Conservation (phyloP, 2,329 filamentous ascomycete genomes). For the Pseudophaeomoniella oleicola region DNA sequence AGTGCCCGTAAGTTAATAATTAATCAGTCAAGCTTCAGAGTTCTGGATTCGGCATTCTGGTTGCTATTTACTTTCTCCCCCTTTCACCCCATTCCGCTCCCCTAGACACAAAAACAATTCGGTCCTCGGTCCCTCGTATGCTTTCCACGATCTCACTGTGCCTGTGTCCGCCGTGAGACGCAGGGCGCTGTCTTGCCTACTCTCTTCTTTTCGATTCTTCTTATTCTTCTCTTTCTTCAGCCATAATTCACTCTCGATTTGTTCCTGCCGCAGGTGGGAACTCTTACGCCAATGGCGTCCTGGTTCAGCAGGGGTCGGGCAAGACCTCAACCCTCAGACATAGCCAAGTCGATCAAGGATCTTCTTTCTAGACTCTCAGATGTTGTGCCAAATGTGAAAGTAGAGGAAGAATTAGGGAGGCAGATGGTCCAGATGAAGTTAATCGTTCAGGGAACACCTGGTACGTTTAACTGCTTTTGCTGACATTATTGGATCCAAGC, state of each 20-base stretch:
- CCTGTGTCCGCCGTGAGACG: too few species aligned
- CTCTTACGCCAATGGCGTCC: constrained; percentile 52
- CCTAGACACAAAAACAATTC: too few species aligned
- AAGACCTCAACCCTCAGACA: constrained; percentile 44
- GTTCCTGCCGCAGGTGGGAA: too few species aligned
- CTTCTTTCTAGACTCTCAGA: constrained; percentile 47
- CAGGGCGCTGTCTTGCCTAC: neutral
- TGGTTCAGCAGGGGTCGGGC: constrained; percentile 43
- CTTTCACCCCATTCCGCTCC: too few species aligned
- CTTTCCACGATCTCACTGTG: too few species aligned
- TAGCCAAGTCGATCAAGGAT: constrained; percentile 50
- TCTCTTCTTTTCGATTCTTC: neutral
- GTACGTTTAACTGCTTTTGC: constrained; percentile 33
- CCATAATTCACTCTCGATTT: too few species aligned
- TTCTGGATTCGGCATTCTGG: too few species aligned
- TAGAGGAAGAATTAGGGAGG: constrained; percentile 72
- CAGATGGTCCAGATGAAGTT: constrained; percentile 84
- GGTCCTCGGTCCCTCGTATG: too few species aligned
- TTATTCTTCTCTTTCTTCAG: too few species aligned
- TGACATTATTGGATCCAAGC: constrained; percentile 6
- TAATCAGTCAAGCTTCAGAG: too few species aligned
- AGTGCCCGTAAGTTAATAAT: too few species aligned
- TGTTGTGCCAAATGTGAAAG: constrained; percentile 40
- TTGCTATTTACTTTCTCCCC: too few species aligned
- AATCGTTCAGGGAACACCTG: constrained; percentile 82